A percentile compares a stretch with the other conserved stretches of the same genome.
phyloP scores from a whole-genome alignment of 1,139 yeast species.

The Blastobotrys illinoisensis region DNA sequence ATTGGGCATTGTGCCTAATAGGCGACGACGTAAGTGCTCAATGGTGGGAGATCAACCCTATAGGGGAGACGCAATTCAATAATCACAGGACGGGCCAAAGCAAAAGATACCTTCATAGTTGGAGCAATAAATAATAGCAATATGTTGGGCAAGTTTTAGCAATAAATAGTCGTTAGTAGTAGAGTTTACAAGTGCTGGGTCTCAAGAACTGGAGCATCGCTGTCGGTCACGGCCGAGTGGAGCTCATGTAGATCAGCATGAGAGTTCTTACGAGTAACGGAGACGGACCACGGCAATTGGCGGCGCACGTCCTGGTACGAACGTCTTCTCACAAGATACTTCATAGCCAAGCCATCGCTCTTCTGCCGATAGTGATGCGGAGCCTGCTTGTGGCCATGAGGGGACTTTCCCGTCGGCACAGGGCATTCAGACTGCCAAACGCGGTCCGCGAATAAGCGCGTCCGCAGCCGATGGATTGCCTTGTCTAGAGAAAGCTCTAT shows the following conservation, averaged over 20 bases:
- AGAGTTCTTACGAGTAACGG: not conserved
- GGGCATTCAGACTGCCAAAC: not conserved
- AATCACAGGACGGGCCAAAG: too few relatives aligned
- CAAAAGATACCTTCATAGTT: too few relatives aligned
- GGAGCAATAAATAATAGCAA: too few relatives aligned
- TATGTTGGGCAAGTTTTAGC: not conserved
- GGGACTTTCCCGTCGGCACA: conserved; percentile 9
- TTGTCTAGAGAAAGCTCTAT: conserved; percentile 82
- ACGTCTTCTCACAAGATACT: conserved; percentile 9
- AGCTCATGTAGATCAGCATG: not conserved
- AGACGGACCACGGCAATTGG: not conserved
- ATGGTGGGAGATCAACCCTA: not conserved
- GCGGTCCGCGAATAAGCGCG: conserved; percentile 35
- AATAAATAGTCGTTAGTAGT: not conserved
- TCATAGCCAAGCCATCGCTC: conserved; percentile 12
- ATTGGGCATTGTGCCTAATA: not conserved
- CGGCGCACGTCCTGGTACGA: conserved; percentile 6
- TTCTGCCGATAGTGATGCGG: conserved; percentile 11
- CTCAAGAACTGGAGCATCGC: not conserved
- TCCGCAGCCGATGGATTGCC: conserved; percentile 62
- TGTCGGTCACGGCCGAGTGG: not conserved
- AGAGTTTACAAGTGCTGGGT: not conserved
- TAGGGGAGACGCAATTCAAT: not conserved
- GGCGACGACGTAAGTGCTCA: too few relatives aligned
- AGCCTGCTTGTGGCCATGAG: conserved; percentile 6